Percentiles rank a stretch among this genome's conserved stretches.
Evolutionary conservation across 2,329 filamentous ascomycete species (phyloP).

Genomic region (Fusarium sp.): DNA sequence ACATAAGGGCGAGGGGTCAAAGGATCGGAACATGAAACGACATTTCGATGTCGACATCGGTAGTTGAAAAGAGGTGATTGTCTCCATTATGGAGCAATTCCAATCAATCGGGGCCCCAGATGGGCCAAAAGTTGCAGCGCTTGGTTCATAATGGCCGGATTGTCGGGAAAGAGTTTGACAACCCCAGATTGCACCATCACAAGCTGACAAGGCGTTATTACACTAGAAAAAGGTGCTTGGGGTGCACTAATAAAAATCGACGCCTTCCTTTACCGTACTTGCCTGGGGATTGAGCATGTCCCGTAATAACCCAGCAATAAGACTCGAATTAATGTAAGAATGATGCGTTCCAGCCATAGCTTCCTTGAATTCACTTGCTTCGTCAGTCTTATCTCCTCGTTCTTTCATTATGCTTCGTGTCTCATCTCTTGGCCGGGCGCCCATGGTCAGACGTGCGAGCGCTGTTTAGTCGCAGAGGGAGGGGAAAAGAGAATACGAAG

Average conservation of each 20-base stretch:
- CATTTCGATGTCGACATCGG: conserved; percentile 49
- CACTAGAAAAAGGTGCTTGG: conserved; percentile 38
- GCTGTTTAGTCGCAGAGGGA: conserved; percentile 11
- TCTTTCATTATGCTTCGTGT: not conserved
- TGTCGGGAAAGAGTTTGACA: conserved; percentile 39
- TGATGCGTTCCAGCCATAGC: conserved; percentile 1
- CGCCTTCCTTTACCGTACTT: conserved; percentile 8
- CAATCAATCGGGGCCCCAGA: conserved; percentile 11
- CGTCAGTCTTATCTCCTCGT: conserved; percentile 6
- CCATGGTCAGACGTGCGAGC: conserved; percentile 16
- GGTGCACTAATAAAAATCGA: conserved; percentile 33
- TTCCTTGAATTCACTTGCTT: not conserved
- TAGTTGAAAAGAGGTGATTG: conserved; percentile 44
- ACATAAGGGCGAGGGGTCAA: conserved; percentile 1
- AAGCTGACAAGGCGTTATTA: conserved; percentile 50
- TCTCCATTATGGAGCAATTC: conserved; percentile 7
- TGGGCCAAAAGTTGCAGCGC: conserved; percentile 4
- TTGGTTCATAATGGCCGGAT: conserved; percentile 20
- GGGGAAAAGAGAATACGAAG: conserved; percentile 29
- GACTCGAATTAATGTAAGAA: not conserved
- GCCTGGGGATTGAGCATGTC: conserved; percentile 13
- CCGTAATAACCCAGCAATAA: conserved; percentile 8
- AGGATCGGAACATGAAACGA: conserved; percentile 27
- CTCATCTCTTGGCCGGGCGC: not conserved
- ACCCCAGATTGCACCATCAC: conserved; percentile 50